Evolutionary conservation across 129 eudicot species (phyloP), one percentile per base, ranked within the genome.

Genomic region (Solidago caesia): DNA sequence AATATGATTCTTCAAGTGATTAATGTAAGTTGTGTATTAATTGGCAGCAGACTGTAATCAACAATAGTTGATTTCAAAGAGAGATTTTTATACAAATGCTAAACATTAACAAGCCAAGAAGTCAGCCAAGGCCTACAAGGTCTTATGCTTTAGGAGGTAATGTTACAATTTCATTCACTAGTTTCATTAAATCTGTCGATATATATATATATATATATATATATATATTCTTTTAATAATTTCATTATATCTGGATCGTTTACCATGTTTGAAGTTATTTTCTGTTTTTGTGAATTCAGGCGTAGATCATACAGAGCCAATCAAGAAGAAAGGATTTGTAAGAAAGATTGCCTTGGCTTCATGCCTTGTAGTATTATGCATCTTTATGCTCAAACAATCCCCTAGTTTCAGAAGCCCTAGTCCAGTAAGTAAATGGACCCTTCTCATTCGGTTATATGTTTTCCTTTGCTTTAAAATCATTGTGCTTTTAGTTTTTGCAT

Each of bases 61-160:
- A 16, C 58, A 56, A n/a, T 45, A 68, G 60, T 78, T 85, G 74
- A 79, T 78, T 78, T 67, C 16, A 58, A 41, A 78, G 76, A 75
- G 57, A 51, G 25, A 44, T 66, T 66, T 5, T 74, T 76, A 13
- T 56, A 47, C 84, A 82, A 82, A 89, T 89, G 92, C 89, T 71
- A 74, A 87, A 79, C 71, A 49, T 83, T 33, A 83, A 77, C 77
- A 87, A 88, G 83, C 74, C 89, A 56, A 83, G 96, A 81, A 64
- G 76, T 71, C 96, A 81, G 69, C 75, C 84, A 26, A 79, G 96
- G 80, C 55, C 89, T 69, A 80, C 75, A 49, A 83, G 96, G 81
- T 81, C 90, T 44, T 64, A 83, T 86, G 79, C 92, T 71, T 73
- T 89, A 85, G 96, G 88, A 76, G 96, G 96, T 87, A 74, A 41